A percentile compares a stretch with the other conserved stretches of the same genome.
phyloP scores from a whole-genome alignment of 2,329 filamentous ascomycete genomes.

The Aspergillus carbonarius region DNA sequence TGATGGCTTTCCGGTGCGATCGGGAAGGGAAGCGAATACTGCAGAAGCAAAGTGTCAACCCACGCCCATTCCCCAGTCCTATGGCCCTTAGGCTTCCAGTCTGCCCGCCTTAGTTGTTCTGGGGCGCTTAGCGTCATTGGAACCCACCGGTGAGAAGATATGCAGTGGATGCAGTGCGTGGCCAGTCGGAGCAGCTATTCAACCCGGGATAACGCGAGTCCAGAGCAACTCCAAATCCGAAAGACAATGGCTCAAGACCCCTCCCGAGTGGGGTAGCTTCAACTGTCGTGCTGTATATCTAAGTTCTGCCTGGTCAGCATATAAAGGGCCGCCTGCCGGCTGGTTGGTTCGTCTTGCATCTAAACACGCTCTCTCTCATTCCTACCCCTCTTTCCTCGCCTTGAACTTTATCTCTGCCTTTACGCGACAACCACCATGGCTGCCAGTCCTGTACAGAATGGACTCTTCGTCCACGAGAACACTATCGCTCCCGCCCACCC shows the following conservation, averaged over 20 bases:
- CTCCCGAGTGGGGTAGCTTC: neutral
- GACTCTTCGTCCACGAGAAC: constrained; percentile 58
- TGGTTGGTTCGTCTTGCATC: neutral
- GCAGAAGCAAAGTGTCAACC: neutral
- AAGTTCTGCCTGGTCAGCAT: neutral
- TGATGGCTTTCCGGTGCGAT: neutral
- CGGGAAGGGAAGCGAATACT: neutral
- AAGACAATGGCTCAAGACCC: neutral
- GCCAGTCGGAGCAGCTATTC: neutral
- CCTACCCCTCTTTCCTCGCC: neutral
- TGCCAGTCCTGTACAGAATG: constrained; percentile 42
- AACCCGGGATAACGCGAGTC: neutral
- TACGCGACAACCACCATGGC: constrained; percentile 28
- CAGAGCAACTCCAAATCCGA: neutral
- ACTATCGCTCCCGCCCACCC: constrained; percentile 47
- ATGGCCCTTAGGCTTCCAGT: neutral
- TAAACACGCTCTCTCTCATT: neutral
- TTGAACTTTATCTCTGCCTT: neutral
- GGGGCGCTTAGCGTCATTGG: neutral
- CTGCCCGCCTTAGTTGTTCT: neutral
- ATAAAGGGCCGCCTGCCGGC: neutral
- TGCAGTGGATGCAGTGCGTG: neutral
- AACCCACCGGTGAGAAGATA: neutral
- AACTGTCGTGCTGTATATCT: neutral
- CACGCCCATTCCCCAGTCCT: neutral